Evolutionary conservation across 495 filamentous ascomycete species (phyloP), one percentile per base, ranked within the genome.

Genomic region (Penicillium malachiteum): DNA sequence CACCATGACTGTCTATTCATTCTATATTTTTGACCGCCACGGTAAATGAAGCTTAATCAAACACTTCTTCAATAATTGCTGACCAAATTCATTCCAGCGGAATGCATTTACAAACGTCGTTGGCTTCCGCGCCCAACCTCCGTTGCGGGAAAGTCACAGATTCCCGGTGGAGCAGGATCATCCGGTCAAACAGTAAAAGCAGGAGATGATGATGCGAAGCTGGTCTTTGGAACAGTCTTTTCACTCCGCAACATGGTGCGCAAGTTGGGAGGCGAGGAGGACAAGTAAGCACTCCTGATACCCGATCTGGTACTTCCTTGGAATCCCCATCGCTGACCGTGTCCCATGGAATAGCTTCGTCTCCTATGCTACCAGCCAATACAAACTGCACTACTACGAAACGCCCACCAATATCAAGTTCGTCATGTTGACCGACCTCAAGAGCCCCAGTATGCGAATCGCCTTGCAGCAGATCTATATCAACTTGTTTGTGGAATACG

Each of bases 301-400:
- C 9, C 55, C 50, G 16, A 16, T 40, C 41, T 38, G 2, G 13
- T 55, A 41, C 48, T 34, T 18, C 35, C 21, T 26, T 26, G 4
- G 21, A n/a, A 4, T 10, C 34, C 39, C 34, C 17, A 37, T 18
- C 10, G 34, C n/a, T 26, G 40, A 50, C 47, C 26, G 47, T 47
- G 14, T 17, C 5, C 50, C 40, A 10, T 46, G 18, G 38, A 52
- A 52, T 51, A 92, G 87, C 70, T 97, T 97, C 72, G 86, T 97
- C 57, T 86, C 84, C 35, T 97, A 86, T 73, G 84, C 88, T 62
- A 98, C 94, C 50, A 87, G 81, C 60, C 90, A 96, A 69, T 98
- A 98, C 77, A 96, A 97, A 75, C 84, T 97, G 51, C 94, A 98
- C 77, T 98, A 96, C 77, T 97, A 96, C 81, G 94, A 98, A 79